Evolutionary conservation across 768 basidiomycete species (phyloP).

Genomic region (Suillus cothurnatus): DNA sequence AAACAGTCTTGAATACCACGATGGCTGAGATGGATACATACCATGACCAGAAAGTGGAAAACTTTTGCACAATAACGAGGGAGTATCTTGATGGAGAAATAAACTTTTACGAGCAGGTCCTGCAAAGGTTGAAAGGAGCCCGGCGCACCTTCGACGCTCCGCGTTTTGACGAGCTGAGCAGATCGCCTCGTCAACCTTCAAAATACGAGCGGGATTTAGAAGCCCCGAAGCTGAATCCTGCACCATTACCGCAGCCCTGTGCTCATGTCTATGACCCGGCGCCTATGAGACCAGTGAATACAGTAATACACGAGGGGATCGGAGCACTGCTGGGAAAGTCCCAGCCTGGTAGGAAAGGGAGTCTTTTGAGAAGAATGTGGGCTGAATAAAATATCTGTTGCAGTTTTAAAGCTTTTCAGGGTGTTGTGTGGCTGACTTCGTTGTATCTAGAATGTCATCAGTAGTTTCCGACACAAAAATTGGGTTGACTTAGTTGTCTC

Average conservation of each 20-base stretch:
- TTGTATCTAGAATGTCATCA: not conserved
- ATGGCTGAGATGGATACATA: slow-evolving; percentile 88
- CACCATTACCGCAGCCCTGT: slow-evolving; percentile 66
- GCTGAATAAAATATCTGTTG: slow-evolving; percentile 15
- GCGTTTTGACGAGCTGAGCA: slow-evolving; percentile 48
- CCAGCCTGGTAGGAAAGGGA: slow-evolving; percentile 40
- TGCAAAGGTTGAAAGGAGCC: slow-evolving; percentile 59
- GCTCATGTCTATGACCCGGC: slow-evolving; percentile 79
- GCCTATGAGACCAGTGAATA: slow-evolving; percentile 74
- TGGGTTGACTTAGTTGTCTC: not conserved
- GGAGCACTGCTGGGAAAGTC: slow-evolving; percentile 56
- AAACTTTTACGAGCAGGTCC: slow-evolving; percentile 69
- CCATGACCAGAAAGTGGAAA: slow-evolving; percentile 72
- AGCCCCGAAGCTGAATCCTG: slow-evolving; percentile 46
- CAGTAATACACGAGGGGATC: slow-evolving; percentile 74
- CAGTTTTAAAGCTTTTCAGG: not conserved
- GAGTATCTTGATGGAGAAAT: slow-evolving; percentile 84
- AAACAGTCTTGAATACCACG: slow-evolving; percentile 86
- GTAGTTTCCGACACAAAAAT: not conserved
- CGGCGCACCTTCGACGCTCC: slow-evolving; percentile 55
- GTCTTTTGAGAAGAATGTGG: slow-evolving; percentile 69
- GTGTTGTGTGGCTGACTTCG: not conserved
- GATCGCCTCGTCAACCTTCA: slow-evolving; percentile 60
- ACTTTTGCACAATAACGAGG: slow-evolving; percentile 57
- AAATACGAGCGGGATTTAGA: slow-evolving; percentile 77